Evolutionary conservation across 2,329 filamentous ascomycete species (phyloP), one percentile per base, ranked within the genome.

Genomic region (Lasiodiplodia hormozganensis): DNA sequence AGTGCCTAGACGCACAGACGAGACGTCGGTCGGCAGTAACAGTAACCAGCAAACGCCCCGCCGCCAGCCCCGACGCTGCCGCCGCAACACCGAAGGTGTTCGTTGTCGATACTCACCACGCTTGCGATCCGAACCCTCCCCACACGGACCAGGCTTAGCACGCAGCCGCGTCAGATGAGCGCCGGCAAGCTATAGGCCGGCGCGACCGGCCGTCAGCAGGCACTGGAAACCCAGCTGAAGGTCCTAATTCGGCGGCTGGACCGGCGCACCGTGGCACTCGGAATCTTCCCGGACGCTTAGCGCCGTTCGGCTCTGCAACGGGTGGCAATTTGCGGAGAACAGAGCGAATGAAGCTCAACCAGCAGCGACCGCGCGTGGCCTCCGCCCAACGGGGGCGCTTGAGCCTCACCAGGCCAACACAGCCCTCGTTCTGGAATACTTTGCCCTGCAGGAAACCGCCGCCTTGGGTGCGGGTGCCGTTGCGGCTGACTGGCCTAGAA

Each of bases 391-490:
- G 40, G 21, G 43, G 8, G 47, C 43, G 60, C 43, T 64, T 64
- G 60, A 64, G 60, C 60, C 60, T 64, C 60, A 64, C 60, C 4
- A 11, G 8, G 16, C 53, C 23, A 34, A 40, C 23, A 43, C 43
- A 64, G 60, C 28, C 60, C 60, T 12, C 31, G 60, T 52, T 64
- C 60, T 64, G 47, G 60, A 64, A 64, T 52, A 47, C 43, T 3
- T 16, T 7, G 58, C 40, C 57, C 21, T 25, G 57, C 23, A 43
- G 18, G n/a, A 40, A 31, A 43, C 60, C 60, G 47, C 40, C 7
- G 21, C 60, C 60, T 47, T 43, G 60, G 60, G 51, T 62, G 28
- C 58, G 58, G 58, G 43, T 28, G 25, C 34, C 58, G 25, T 28
- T 23, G 11, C 8, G 57, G 57, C 57, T 34, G 57, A 34, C 31